These are phyloP conservation scores for Cucumis melo DNA, from an alignment of 306 rosid species.

Conservation along the genomic window DNA sequence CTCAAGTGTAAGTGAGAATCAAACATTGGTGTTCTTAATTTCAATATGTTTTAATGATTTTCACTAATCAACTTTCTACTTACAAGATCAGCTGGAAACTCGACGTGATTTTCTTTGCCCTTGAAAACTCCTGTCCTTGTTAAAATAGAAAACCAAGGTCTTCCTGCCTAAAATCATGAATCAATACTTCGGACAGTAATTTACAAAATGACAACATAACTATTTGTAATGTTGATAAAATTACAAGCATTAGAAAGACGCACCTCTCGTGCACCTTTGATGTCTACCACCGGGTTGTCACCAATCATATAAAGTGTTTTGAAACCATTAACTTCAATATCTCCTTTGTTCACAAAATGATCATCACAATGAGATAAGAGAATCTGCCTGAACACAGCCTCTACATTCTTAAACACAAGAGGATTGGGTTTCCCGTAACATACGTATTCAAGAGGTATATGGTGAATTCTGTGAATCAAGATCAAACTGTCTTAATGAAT, in stretches of 20 bases:
- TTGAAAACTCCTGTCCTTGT: constrained; percentile 85
- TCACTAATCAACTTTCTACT: neutral
- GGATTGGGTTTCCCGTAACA: constrained; percentile 76
- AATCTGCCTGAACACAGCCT: constrained; percentile 33
- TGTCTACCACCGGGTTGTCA: constrained; percentile 82
- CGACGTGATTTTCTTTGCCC: constrained; percentile 55
- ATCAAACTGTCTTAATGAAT: neutral
- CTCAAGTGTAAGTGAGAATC: neutral
- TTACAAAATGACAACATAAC: neutral
- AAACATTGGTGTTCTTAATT: neutral
- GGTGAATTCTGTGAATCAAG: constrained; percentile 38
- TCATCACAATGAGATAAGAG: neutral
- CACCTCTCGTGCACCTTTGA: constrained; percentile 76
- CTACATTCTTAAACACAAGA: constrained; percentile 72
- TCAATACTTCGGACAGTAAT: neutral
- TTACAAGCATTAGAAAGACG: neutral
- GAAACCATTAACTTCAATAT: constrained; percentile 20
- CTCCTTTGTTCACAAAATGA: constrained; percentile 13
- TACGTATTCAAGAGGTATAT: constrained; percentile 42
- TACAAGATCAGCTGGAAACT: constrained; percentile 30
- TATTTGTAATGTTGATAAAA: neutral
- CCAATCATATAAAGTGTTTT: constrained; percentile 83
- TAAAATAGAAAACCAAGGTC: constrained; percentile 93
- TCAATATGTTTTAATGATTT: neutral
- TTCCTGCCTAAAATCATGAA: constrained; percentile 49